phyloP scores from a whole-genome alignment of 73 alveolate species.

The Durusdinium trenchii region DNA sequence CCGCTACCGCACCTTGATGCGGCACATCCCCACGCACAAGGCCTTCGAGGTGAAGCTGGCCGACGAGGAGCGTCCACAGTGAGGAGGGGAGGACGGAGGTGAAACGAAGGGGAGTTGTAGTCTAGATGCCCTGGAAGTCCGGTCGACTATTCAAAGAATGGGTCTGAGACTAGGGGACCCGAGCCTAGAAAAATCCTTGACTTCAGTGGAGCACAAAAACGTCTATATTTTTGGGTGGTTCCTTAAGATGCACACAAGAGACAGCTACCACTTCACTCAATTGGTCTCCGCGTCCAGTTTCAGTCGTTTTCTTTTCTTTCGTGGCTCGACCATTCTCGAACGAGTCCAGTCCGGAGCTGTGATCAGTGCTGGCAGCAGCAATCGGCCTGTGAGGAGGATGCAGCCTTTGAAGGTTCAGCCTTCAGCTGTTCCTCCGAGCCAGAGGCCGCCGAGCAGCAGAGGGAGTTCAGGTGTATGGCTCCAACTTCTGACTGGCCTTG shows the following conservation, averaged over 20 bases:
- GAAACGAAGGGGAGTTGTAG: not conserved
- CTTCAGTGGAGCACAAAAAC: not conserved
- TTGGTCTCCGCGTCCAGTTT: too few species aligned
- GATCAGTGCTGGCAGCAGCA: too few species aligned
- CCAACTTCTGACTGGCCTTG: not conserved
- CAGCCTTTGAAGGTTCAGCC: constrained; percentile 26
- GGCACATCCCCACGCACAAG: constrained; percentile 11
- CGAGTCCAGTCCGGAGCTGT: not conserved
- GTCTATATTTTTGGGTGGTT: too few species aligned
- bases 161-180: not conserved
- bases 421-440: constrained; percentile 31
- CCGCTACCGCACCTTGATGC: constrained; percentile 28
- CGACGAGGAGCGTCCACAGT: not conserved
- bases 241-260: too few species aligned
- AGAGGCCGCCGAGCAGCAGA: not conserved
- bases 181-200: not conserved
- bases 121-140: not conserved
- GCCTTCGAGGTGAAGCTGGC: constrained; percentile 60
- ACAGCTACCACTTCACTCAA: too few species aligned
- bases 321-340: not conserved
- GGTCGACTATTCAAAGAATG: not conserved
- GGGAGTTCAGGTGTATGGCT: not conserved
- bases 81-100: not conserved
- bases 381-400: not conserved
- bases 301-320: too few species aligned